These are phyloP conservation scores for Suillus occidentalis DNA, from an alignment of 768 basidiomycete species.

Conservation along the genomic window DNA sequence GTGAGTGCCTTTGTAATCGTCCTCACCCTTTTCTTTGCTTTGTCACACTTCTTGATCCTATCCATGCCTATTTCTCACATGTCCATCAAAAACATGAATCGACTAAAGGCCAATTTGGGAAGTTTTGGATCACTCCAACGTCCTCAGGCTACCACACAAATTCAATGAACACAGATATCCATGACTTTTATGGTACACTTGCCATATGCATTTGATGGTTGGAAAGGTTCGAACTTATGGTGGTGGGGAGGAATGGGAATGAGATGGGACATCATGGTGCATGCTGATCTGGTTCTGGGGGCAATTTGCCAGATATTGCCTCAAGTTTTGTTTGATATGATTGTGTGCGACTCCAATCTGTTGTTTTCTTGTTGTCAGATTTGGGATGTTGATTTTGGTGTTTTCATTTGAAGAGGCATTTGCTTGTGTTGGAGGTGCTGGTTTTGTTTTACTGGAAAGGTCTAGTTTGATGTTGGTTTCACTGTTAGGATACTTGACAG, in stretches of 20 bases:
- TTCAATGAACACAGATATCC: no score
- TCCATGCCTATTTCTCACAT: no score
- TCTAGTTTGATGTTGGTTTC: background rate
- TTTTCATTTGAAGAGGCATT: background rate
- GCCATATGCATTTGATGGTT: background rate
- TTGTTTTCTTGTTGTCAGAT: background rate
- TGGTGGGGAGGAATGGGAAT: background rate
- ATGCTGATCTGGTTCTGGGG: slow-evolving; percentile 25
- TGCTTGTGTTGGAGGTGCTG: background rate
- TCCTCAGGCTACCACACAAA: no score
- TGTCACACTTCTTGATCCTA: no score
- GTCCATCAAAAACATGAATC: no score
- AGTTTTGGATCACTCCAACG: no score
- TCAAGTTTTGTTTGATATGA: background rate
- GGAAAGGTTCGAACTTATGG: background rate
- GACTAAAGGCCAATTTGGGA: no score
- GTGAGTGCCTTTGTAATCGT: no score
- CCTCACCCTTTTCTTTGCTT: no score
- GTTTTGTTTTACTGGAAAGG: slow-evolving; percentile 5
- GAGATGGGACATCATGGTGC: background rate
- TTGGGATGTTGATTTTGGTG: slow-evolving; percentile 1
- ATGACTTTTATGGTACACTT: no score
- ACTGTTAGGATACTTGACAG: background rate
- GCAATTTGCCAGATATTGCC: slow-evolving; percentile 19
- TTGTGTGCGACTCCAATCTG: background rate